Evolutionary conservation across 345 rosid genomes (phyloP).

Genomic region (Gossypium anomalum): DNA sequence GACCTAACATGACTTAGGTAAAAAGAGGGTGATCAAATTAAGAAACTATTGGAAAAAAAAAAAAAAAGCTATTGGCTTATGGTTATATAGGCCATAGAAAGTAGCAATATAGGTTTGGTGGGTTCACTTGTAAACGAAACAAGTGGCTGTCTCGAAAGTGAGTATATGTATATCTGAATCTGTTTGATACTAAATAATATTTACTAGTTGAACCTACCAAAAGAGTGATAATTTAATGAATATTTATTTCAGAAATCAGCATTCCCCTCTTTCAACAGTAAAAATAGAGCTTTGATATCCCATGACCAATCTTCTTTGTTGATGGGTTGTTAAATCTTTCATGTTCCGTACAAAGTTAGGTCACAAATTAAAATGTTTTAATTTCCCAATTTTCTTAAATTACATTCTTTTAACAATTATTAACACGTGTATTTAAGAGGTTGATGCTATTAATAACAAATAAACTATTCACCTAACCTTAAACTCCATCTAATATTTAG

Average conservation of each 20-base stretch:
- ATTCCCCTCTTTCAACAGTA: too few relatives aligned
- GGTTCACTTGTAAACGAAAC: not conserved
- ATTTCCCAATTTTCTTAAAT: not conserved
- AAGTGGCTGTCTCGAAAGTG: not conserved
- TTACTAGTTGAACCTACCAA: not conserved
- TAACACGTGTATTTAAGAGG: not conserved
- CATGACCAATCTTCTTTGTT: not conserved
- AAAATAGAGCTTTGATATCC: too few relatives aligned
- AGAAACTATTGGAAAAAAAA: not conserved
- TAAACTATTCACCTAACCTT: too few relatives aligned
- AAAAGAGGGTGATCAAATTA: not conserved
- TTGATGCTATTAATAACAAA: too few relatives aligned
- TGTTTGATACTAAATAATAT: not conserved
- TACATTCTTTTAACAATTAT: not conserved
- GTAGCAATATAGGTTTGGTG: slow-evolving; percentile 8
- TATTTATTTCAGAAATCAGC: too few relatives aligned
- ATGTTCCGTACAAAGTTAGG: too few relatives aligned
- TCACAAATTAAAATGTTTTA: not conserved
- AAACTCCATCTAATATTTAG: too few relatives aligned
- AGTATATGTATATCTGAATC: not conserved
- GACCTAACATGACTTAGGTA: not conserved
- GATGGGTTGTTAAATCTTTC: not conserved
- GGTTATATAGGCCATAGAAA: not conserved
- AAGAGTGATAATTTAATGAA: too few relatives aligned
- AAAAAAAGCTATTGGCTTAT: not conserved